A percentile compares a stretch with the other conserved stretches of the same genome.
Conservation (phyloP, 2,329 filamentous ascomycete species). For the Penicillium griseofulvum region DNA sequence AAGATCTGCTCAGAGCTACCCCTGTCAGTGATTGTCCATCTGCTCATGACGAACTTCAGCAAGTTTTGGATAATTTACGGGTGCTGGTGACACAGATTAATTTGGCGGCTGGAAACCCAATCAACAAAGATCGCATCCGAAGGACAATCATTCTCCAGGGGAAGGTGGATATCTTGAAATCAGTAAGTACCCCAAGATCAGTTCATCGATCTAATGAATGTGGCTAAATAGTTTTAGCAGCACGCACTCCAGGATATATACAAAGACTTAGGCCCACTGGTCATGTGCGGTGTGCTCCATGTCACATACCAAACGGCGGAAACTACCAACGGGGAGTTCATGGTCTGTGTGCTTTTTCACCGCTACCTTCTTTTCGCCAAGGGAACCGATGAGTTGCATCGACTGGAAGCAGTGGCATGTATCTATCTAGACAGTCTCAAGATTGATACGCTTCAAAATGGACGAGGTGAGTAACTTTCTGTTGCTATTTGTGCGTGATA, state of each 20-base stretch:
- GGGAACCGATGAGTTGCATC: slow-evolving; percentile 60
- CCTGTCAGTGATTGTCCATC: slow-evolving; percentile 81
- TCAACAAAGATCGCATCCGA: slow-evolving; percentile 67
- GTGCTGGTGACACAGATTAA: slow-evolving; percentile 79
- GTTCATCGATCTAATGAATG: not conserved
- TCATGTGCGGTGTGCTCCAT: slow-evolving; percentile 78
- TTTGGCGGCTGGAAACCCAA: slow-evolving; percentile 72
- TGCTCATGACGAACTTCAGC: slow-evolving; percentile 76
- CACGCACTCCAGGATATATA: slow-evolving; percentile 55
- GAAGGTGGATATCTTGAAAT: slow-evolving; percentile 69
- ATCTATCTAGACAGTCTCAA: slow-evolving; percentile 57
- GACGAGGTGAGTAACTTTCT: slow-evolving; percentile 34
- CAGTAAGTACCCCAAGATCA: slow-evolving; percentile 51
- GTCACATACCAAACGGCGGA: slow-evolving; percentile 74
- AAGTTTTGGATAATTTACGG: slow-evolving; percentile 67
- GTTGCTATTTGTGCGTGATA: not conserved
- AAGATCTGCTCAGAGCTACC: slow-evolving; percentile 77
- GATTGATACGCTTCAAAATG: slow-evolving; percentile 36
- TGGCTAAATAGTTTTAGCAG: slow-evolving; percentile 20
- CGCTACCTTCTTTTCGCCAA: slow-evolving; percentile 75
- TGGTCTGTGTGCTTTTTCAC: slow-evolving; percentile 81
- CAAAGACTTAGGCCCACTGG: slow-evolving; percentile 74
- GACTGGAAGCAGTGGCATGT: slow-evolving; percentile 72
- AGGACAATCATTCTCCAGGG: slow-evolving; percentile 85
- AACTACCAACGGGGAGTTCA: slow-evolving; percentile 71